Percentiles rank a stretch among this genome's conserved stretches.
Evolutionary conservation across 1,284 basidiomycete genomes (phyloP).

Genomic region (Apiotrichum laibachii): DNA sequence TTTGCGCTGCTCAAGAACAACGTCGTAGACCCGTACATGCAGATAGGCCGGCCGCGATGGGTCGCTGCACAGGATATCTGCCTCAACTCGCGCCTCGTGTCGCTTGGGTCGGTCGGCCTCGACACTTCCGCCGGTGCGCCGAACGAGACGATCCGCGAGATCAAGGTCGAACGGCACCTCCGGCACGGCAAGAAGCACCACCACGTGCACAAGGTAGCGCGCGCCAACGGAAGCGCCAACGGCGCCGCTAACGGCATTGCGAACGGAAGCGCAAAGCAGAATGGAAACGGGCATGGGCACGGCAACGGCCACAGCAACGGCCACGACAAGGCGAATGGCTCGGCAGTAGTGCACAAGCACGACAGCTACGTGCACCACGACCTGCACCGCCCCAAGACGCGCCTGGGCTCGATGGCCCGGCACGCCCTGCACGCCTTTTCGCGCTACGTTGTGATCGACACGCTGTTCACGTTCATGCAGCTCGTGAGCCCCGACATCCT

Average conservation of each 20-base stretch:
- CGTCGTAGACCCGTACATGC: conserved; percentile 34
- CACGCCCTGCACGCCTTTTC: conserved; percentile 24
- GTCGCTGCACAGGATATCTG: conserved; percentile 32
- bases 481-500: conserved; percentile 27
- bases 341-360: neutral
- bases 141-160: conserved; percentile 1
- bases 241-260: neutral
- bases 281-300: neutral
- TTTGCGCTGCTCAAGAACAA: conserved; percentile 30
- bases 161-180: conserved; percentile 2
- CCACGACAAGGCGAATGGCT: neutral
- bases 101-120: conserved; percentile 28
- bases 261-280: neutral
- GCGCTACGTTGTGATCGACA: conserved; percentile 35
- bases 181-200: conserved; percentile 1
- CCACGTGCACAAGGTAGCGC: neutral
- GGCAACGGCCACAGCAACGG: neutral
- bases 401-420: conserved; percentile 25
- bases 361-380: conserved; percentile 1
- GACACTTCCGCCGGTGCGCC: conserved; percentile 13
- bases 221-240: neutral
- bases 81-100: conserved; percentile 40
- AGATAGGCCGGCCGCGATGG: conserved; percentile 19
- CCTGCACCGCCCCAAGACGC: conserved; percentile 17
- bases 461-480: conserved; percentile 30